Percentiles rank a stretch among this genome's conserved stretches.
Evolutionary conservation across 805 yeast species (phyloP).

Genomic region (Phaffomyces opuntiae): DNA sequence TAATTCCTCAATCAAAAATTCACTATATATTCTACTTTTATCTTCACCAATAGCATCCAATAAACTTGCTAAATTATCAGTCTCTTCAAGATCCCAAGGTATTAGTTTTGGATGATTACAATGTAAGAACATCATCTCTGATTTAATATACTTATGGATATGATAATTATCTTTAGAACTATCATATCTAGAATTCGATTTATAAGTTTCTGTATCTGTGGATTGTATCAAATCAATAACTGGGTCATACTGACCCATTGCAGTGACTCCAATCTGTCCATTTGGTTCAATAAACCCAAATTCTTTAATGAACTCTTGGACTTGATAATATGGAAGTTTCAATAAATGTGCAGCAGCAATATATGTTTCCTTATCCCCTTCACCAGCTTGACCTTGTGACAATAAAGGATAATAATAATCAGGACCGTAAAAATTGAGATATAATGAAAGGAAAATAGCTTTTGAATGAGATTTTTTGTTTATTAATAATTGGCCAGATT

Average conservation of each 20-base stretch:
- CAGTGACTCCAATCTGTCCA: not conserved
- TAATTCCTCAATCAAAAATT: conserved; percentile 15
- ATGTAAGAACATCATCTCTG: conserved; percentile 21
- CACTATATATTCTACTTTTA: conserved; percentile 15
- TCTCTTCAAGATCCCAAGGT: conserved; percentile 24
- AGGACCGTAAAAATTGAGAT: conserved; percentile 62
- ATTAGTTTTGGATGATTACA: conserved; percentile 24
- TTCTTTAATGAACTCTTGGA: not conserved
- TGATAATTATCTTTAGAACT: conserved; percentile 12
- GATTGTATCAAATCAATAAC: not conserved
- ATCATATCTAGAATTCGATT: not conserved
- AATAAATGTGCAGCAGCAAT: conserved; percentile 57
- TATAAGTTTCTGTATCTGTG: not conserved
- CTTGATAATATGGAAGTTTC: conserved; percentile 31
- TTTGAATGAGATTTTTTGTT: conserved; percentile 33
- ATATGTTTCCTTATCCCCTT: conserved; percentile 77
- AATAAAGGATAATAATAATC: conserved; percentile 50
- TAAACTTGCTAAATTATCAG: conserved; percentile 12
- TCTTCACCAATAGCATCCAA: conserved; percentile 5
- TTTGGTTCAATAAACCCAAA: not conserved
- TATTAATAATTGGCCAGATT: conserved; percentile 60
- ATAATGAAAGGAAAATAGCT: conserved; percentile 41
- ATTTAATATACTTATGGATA: conserved; percentile 14
- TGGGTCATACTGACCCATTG: not conserved
- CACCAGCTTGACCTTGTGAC: conserved; percentile 59